Evolutionary conservation across 768 basidiomycete genomes (phyloP).

Genomic region (Mycena crocata): DNA sequence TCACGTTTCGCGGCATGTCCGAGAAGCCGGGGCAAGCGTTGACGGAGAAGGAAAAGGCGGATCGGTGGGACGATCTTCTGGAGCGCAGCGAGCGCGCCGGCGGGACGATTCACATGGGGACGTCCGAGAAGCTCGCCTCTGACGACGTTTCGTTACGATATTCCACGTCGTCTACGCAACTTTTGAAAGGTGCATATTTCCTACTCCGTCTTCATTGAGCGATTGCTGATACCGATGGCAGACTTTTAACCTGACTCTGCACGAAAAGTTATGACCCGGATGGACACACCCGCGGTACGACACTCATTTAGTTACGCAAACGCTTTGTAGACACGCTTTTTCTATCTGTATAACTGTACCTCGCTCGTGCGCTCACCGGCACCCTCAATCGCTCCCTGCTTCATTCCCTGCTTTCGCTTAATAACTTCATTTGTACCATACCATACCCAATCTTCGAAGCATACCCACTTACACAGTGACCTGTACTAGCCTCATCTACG

Average conservation of each 20-base stretch:
- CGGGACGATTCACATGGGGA: constrained; percentile 74
- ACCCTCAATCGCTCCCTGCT: no score
- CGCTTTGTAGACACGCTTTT: constrained; percentile 22
- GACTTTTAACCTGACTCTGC: constrained; percentile 20
- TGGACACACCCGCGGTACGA: constrained; percentile 17
- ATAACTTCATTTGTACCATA: no score
- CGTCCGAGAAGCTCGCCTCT: constrained; percentile 27
- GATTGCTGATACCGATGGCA: background rate
- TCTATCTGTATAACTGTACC: no score
- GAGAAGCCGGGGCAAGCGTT: constrained; percentile 50
- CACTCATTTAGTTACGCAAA: constrained; percentile 17
- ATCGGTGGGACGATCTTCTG: constrained; percentile 77
- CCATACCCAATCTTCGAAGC: no score
- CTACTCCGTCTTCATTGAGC: background rate
- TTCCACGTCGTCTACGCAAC: constrained; percentile 29
- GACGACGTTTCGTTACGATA: constrained; percentile 29
- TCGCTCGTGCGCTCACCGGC: no score
- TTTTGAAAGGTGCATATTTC: constrained; percentile 25
- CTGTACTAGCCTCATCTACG: no score
- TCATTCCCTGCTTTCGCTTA: no score
- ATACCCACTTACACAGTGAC: no score
- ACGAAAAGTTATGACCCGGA: constrained; percentile 23
- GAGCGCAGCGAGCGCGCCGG: constrained; percentile 76
- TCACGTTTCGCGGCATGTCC: constrained; percentile 64
- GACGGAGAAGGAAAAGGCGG: constrained; percentile 78